phyloP scores from a whole-genome alignment of 768 basidiomycete genomes.

The Gymnopilus dilepis region DNA sequence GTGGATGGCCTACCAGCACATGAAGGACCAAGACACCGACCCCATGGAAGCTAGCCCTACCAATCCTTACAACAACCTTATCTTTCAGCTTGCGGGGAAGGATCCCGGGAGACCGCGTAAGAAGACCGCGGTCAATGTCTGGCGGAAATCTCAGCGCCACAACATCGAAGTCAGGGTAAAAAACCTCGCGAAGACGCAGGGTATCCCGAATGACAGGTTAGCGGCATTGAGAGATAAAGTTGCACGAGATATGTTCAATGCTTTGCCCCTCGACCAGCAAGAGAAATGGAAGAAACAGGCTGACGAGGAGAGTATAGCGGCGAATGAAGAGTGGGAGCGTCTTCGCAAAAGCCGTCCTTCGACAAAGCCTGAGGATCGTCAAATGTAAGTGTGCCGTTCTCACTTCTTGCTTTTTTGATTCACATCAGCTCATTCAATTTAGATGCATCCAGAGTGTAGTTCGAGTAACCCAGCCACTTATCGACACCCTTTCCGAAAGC shows the following conservation, averaged over 20 bases:
- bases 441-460: conserved; percentile 13
- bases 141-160: not conserved
- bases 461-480: conserved; percentile 6
- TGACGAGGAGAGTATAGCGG: not conserved
- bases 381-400: conserved; percentile 1
- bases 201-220: not conserved
- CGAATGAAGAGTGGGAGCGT: not conserved
- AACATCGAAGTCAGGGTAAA: not conserved
- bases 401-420: too few relatives aligned
- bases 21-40: conserved; percentile 17
- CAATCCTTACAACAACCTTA: not conserved
- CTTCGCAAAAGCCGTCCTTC: not conserved
- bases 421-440: not conserved
- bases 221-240: not conserved
- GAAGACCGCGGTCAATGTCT: not conserved
- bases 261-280: not conserved
- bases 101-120: not conserved
- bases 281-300: not conserved
- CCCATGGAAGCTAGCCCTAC: not conserved
- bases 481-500: conserved; percentile 11
- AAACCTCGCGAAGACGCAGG: not conserved
- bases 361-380: conserved; percentile 1
- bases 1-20: conserved; percentile 22
- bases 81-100: not conserved
- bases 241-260: not conserved